Conservation (phyloP, 2,329 filamentous ascomycete genomes). For the Fusarium sororula region DNA sequence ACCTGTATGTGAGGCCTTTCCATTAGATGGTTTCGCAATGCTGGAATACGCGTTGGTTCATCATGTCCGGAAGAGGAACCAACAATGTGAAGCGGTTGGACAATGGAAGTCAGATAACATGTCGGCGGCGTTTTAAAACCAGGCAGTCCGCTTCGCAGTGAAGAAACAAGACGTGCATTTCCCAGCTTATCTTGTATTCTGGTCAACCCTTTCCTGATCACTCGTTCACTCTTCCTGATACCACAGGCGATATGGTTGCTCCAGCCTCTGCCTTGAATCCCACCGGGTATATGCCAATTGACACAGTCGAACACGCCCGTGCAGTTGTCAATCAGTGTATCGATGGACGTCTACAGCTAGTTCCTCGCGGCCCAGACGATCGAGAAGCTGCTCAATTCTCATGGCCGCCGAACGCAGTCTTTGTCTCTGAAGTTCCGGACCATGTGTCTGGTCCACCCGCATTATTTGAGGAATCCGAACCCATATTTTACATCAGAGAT, state of each 20-base stretch:
- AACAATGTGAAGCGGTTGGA: background rate
- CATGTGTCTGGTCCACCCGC: background rate
- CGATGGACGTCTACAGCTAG: fast-evolving
- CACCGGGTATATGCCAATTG: background rate
- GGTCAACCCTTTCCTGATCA: background rate
- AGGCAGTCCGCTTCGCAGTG: background rate
- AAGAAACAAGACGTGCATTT: background rate
- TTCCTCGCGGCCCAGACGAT: background rate
- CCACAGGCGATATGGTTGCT: background rate
- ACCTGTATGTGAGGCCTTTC: background rate
- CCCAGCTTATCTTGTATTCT: background rate
- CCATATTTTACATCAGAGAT: background rate
- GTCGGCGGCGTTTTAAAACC: background rate
- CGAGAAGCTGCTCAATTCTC: background rate
- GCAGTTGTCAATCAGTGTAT: background rate
- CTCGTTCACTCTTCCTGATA: background rate
- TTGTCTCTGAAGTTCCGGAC: background rate
- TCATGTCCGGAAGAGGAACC: background rate
- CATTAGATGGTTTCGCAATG: background rate
- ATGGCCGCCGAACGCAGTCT: background rate
- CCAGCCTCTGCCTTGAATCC: background rate
- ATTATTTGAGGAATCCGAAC: background rate
- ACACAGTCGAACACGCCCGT: background rate
- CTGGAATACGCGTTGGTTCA: background rate
- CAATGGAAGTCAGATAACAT: background rate